Base-by-base conservation (phyloP, 2,329 filamentous ascomycete genomes). In the Rhynchosporium secalis region DNA sequence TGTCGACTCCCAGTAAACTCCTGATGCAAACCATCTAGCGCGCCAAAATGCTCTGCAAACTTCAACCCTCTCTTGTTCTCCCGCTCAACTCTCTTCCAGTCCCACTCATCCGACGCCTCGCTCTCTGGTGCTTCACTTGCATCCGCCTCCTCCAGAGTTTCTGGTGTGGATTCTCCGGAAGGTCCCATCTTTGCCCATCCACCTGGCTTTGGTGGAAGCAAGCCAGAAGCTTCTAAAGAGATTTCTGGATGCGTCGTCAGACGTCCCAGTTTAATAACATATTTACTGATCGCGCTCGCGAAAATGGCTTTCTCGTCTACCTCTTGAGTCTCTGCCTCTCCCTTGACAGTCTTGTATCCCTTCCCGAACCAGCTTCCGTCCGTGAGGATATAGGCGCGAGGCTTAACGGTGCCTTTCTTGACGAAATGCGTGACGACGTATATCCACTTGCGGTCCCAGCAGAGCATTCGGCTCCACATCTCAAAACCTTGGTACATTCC, bases 241-340 rank as follows among this genome's bases (percentile, higher is more conserved):
- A 90, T 80, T 68, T 92, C 89, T 0, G 95, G 93, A 67, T 93
- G 86, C 3, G 98, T 85, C 0, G 94, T 98, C 71, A 95, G 80
- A 26, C 94, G 81, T 0, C 89, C 90, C 61, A 92, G 81, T 79
- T 94, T 94, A 74, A 91, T 87, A 46, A 94, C 90, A 74, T 94
- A 94, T 78, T 92, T 93, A 78, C 84, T 87, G 48, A 94, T 76
- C 0, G 86, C 87, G 0, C 87, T 88, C 1, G 90, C 91, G 68
- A 89, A 83, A 45, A 94, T 81, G 64, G 83, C 85, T 75, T 83
- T 86, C 74, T 86, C 80, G 74, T 84, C 84, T 36, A 81, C 72
- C 40, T 75, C 72, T 3, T 73, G 69, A 1, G 73, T 74, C 31
- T 76, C 75, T 48, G 73, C 72, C 9, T 73, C 75, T 47, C 73